Base-by-base conservation (phyloP, 1,139 yeast genomes). In the Kodamaea anthophila region DNA sequence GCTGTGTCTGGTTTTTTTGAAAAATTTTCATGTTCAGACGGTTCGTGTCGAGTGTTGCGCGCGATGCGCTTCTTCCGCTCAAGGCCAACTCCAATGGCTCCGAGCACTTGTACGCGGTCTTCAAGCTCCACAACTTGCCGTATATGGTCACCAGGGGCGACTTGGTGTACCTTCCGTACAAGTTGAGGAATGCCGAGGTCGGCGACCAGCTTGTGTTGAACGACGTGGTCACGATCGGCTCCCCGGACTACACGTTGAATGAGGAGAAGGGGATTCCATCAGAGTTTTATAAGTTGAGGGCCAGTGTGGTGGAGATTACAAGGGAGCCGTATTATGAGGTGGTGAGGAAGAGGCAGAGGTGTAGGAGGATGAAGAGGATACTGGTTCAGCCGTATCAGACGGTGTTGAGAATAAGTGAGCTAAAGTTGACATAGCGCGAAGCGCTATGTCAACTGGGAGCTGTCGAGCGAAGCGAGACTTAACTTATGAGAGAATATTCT, bases 91-190 rank as follows among this genome's bases (percentile, higher is more conserved):
- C 73, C 20, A 59, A 56, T 40, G 71, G 65, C 4, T 52, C 57
- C 16, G 43, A 52, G 28, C 53, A 72, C 39, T 59, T 91, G 24
- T 91, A 87, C 49, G 98, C 98, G 29, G 69, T 85, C 6, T 71
- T 88, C 43, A 78, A 75, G 46, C 71, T 93, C 27, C 93, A 87
- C 60, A 77, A 81, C 53, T 77, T 87, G 55, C 86, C 94, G 27
- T 88, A 85, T 48, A 64, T 91, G 38, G 94, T 93, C 13, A 87
- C 98, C 13, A 75, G 80, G 43, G 98, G 98, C 13, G 99, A 93
- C 54, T 72, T 68, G 42, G 74, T 91, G 30, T 70, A 77, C 25
- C 59, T 91, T 22, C 96, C 96, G 2, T 87, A 74, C 55, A 73
- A 76, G 41, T 54, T 91, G 63, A 79, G 77, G 46, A 72, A 74